Conservation (phyloP, 805 yeast species). For the Cyberlindnera maclurae region DNA sequence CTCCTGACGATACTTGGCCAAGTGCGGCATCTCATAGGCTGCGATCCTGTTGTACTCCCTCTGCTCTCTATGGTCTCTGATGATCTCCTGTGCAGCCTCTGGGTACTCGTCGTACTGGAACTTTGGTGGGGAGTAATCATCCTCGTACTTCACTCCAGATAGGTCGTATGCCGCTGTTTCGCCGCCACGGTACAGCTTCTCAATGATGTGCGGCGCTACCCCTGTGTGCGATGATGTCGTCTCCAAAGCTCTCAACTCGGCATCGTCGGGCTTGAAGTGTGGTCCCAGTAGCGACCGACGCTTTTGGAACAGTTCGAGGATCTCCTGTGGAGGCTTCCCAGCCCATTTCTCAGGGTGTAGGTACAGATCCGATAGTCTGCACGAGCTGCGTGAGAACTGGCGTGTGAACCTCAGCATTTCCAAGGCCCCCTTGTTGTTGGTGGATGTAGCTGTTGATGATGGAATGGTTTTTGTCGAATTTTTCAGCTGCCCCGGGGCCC, state of each 20-base stretch:
- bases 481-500: no score
- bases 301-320: slow-evolving; percentile 52
- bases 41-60: slow-evolving; percentile 75
- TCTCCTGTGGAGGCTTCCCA: slow-evolving; percentile 56
- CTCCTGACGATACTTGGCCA: slow-evolving; percentile 66
- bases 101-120: slow-evolving; percentile 61
- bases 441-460: no score
- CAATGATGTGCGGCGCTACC: slow-evolving; percentile 28
- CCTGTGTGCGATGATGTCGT: slow-evolving; percentile 39
- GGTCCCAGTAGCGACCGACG: slow-evolving; percentile 51
- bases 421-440: no score
- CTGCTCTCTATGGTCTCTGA: slow-evolving; percentile 64
- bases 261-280: slow-evolving; percentile 39
- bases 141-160: slow-evolving; percentile 26
- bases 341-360: slow-evolving; percentile 57
- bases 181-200: slow-evolving; percentile 33
- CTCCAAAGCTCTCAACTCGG: slow-evolving; percentile 51
- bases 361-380: slow-evolving; percentile 9
- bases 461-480: no score
- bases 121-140: slow-evolving; percentile 32
- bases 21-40: slow-evolving; percentile 86
- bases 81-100: slow-evolving; percentile 61
- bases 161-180: slow-evolving; percentile 36
- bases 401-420: slow-evolving; percentile 13
- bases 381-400: slow-evolving; percentile 11